phyloP scores from a whole-genome alignment of 768 basidiomycete genomes.

The Rubroboletus pulcherrimus region DNA sequence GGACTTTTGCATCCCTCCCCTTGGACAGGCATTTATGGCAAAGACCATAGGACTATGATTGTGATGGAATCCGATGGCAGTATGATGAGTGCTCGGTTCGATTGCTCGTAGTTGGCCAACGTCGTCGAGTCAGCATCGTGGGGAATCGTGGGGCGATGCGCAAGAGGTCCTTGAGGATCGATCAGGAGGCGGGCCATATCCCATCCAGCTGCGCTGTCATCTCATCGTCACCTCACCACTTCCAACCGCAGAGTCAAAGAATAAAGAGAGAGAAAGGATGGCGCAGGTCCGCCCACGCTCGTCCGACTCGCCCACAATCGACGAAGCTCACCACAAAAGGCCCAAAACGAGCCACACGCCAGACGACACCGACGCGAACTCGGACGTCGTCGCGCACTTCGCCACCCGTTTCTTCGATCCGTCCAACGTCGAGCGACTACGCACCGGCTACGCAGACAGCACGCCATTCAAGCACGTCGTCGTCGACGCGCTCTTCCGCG shows the following conservation, averaged over 20 bases:
- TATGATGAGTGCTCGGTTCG: neutral
- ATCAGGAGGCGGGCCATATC: neutral
- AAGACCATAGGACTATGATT: neutral
- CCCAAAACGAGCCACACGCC: constrained; percentile 37
- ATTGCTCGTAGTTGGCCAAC: neutral
- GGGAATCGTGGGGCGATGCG: neutral
- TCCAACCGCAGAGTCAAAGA: neutral
- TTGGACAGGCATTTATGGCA: neutral
- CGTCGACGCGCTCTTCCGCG: constrained; percentile 78
- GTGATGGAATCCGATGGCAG: neutral
- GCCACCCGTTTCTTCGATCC: constrained; percentile 52
- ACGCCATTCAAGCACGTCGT: constrained; percentile 81
- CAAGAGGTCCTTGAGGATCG: neutral
- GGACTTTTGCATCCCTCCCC: neutral
- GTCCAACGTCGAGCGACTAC: constrained; percentile 51
- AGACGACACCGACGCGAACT: constrained; percentile 1
- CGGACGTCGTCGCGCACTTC: constrained; percentile 20
- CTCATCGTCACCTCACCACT: neutral
- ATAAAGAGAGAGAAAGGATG: constrained; percentile 28
- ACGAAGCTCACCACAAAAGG: constrained; percentile 31
- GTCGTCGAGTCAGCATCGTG: neutral
- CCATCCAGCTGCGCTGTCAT: neutral
- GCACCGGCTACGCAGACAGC: constrained; percentile 51
- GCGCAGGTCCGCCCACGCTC: constrained; percentile 47
- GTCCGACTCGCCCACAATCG: constrained; percentile 34